These are phyloP conservation scores for Fomes fomentarius DNA, from an alignment of 1,284 basidiomycete genomes.

Conservation along the genomic window DNA sequence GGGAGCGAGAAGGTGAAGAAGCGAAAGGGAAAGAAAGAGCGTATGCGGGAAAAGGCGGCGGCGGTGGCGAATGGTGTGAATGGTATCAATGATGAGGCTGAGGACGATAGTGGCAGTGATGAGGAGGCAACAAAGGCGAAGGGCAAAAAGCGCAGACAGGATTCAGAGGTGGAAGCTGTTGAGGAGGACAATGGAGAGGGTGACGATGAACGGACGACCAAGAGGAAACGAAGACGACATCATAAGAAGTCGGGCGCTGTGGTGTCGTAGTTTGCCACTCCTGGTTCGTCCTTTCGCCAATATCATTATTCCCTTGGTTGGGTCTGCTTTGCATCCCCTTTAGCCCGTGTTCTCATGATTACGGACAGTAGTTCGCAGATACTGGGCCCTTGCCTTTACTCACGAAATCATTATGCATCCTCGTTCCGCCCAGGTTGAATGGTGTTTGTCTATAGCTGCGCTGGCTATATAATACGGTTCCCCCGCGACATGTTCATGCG, in stretches of 20 bases:
- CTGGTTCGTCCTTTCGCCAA: not conserved
- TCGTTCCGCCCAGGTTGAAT: too few species aligned
- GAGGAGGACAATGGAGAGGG: not conserved
- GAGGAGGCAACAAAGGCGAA: conserved; percentile 5
- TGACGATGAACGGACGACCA: conserved; percentile 12
- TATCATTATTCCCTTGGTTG: not conserved
- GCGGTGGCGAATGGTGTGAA: conserved; percentile 15
- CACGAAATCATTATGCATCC: too few species aligned
- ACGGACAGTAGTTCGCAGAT: too few species aligned
- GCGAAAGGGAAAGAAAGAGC: conserved; percentile 78
- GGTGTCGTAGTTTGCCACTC: conserved; percentile 10
- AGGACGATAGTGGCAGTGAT: conserved; percentile 25
- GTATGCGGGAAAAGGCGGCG: conserved; percentile 51
- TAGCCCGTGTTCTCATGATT: too few species aligned
- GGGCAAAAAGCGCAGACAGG: conserved; percentile 10
- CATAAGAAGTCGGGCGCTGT: conserved; percentile 16
- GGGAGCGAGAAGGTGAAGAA: conserved; percentile 53
- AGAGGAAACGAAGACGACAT: conserved; percentile 21
- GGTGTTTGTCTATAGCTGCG: too few species aligned
- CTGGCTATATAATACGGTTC: too few species aligned
- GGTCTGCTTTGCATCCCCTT: too few species aligned
- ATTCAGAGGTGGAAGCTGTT: conserved; percentile 11
- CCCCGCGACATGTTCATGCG: too few species aligned
- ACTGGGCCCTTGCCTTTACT: too few species aligned
- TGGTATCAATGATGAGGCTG: conserved; percentile 29